phyloP scores from a whole-genome alignment of 768 basidiomycete genomes.

The Boletus tomentosulus region DNA sequence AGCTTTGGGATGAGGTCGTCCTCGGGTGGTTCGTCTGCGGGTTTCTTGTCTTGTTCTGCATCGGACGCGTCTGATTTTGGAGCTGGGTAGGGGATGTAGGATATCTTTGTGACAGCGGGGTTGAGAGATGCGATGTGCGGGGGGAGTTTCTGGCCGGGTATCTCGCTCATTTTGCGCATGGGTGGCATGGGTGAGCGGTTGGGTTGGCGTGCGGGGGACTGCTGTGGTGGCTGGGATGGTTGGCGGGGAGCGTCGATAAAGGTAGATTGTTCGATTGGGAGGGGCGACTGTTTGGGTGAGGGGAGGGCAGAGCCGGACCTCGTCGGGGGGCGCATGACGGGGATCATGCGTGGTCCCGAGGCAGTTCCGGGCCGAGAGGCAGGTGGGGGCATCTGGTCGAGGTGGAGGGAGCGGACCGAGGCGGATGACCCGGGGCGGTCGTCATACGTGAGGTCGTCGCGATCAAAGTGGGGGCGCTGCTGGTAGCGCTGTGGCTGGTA shows the following conservation, averaged over 20 bases:
- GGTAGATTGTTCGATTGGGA: slow-evolving; percentile 12
- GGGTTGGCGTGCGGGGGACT: slow-evolving; percentile 22
- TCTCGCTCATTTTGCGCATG: slow-evolving; percentile 20
- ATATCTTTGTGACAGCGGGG: slow-evolving; percentile 29
- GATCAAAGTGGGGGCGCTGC: slow-evolving; percentile 9
- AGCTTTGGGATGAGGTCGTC: slow-evolving; percentile 28
- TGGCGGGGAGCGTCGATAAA: slow-evolving; percentile 21
- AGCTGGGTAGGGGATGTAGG: slow-evolving; percentile 25
- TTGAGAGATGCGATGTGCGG: slow-evolving; percentile 32
- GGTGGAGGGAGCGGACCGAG: slow-evolving; percentile 27
- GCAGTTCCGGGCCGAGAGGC: slow-evolving; percentile 27
- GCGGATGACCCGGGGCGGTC: slow-evolving; percentile 29
- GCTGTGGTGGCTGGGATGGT: slow-evolving; percentile 26
- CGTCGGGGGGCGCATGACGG: slow-evolving; percentile 26
- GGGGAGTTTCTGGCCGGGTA: slow-evolving; percentile 28
- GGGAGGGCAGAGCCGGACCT: slow-evolving; percentile 27
- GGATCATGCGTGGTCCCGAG: slow-evolving; percentile 23
- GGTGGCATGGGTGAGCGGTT: slow-evolving; percentile 22
- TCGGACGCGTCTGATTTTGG: slow-evolving; percentile 20
- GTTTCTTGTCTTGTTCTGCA: slow-evolving; percentile 21
- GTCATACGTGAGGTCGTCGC: slow-evolving; percentile 18
- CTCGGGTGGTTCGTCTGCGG: slow-evolving; percentile 1
- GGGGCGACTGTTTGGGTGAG: slow-evolving; percentile 27
- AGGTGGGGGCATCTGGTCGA: slow-evolving; percentile 24
- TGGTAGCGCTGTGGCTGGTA: slow-evolving; percentile 8